phyloP scores from a whole-genome alignment of 306 rosid species.

The Malus orientalis region DNA sequence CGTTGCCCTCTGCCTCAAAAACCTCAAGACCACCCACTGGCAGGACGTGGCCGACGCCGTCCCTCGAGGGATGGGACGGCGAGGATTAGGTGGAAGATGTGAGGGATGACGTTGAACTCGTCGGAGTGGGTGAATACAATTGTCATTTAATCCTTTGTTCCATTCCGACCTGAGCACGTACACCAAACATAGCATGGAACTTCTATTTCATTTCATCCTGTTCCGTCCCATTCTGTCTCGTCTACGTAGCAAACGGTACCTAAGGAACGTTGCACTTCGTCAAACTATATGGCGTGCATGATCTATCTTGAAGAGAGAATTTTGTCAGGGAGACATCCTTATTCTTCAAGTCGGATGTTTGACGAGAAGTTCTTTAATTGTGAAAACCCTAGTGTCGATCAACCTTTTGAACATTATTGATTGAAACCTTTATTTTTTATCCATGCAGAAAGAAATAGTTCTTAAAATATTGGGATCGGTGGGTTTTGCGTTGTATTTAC shows the following conservation, averaged over 20 bases:
- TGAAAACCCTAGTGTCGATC: background rate
- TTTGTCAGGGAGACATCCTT: background rate
- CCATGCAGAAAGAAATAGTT: background rate
- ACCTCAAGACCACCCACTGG: no score
- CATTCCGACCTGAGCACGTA: no score
- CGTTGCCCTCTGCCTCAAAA: accelerated
- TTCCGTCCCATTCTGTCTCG: accelerated
- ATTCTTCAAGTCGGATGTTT: background rate
- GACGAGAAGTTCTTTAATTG: background rate
- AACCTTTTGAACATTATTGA: background rate
- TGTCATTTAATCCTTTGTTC: no score
- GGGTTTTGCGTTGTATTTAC: background rate
- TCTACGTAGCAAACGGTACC: no score
- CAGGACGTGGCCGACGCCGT: no score
- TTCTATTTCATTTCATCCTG: accelerated
- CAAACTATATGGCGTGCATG: background rate
- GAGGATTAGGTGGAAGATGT: no score
- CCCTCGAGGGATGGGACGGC: no score
- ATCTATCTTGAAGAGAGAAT: background rate
- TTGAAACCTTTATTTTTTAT: background rate
- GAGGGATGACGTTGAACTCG: no score
- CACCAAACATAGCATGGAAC: no score
- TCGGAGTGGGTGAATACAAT: no score
- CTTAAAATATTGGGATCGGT: background rate
- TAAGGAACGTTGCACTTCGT: background rate